A percentile compares a stretch with the other conserved stretches of the same genome.
Conservation (phyloP, 75 land plant species). For the Selaginella moellendorffii region DNA sequence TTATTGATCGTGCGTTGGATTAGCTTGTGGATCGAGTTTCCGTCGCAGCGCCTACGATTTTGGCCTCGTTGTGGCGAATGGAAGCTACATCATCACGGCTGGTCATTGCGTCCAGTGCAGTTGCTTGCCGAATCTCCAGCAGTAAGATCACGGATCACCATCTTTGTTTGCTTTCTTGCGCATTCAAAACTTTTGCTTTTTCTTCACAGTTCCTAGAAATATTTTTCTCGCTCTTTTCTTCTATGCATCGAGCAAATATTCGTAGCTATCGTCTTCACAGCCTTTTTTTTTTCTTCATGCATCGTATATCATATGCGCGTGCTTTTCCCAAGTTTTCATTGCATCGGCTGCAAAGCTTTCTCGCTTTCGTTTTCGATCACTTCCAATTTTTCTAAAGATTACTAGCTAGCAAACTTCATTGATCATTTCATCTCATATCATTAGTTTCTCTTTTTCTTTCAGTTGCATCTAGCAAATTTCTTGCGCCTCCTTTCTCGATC, state of each 20-base stretch:
- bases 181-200: too few relatives aligned
- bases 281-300: too few relatives aligned
- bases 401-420: too few relatives aligned
- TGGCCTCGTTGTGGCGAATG: constrained; percentile 53
- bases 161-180: too few relatives aligned
- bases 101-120: constrained; percentile 70
- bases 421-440: too few relatives aligned
- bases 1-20: background rate
- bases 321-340: background rate
- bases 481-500: too few relatives aligned
- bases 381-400: background rate
- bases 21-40: constrained; percentile 57
- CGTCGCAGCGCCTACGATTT: constrained; percentile 35
- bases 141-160: background rate
- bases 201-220: too few relatives aligned
- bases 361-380: background rate
- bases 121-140: constrained; percentile 17
- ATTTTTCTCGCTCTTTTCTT: too few relatives aligned
- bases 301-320: background rate
- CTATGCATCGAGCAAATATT: too few relatives aligned
- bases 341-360: background rate
- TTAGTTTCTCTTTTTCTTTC: too few relatives aligned
- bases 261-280: too few relatives aligned
- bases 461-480: too few relatives aligned
- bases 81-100: constrained; percentile 61